These are phyloP conservation scores for Penicillium robsamsonii DNA, from an alignment of 495 filamentous ascomycete species.

Conservation along the genomic window DNA sequence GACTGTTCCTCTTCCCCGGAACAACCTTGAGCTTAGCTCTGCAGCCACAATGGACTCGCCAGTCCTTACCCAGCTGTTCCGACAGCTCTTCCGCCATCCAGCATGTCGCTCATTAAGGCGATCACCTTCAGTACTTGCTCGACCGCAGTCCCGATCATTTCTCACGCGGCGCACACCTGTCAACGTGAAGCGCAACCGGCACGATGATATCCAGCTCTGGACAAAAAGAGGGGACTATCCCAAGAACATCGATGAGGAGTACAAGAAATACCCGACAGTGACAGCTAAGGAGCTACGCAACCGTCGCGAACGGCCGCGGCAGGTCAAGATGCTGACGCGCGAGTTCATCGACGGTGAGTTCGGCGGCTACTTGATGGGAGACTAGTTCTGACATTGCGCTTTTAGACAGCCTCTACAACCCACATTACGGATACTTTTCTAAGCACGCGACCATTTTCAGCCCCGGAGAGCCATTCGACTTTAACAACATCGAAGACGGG, in stretches of 20 bases:
- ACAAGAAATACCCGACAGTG: slow-evolving; percentile 73
- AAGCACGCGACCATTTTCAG: slow-evolving; percentile 97
- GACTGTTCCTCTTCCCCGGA: slow-evolving; percentile 8
- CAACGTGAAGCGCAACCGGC: slow-evolving; percentile 33
- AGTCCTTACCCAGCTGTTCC: slow-evolving; percentile 72
- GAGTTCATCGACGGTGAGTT: slow-evolving; percentile 93
- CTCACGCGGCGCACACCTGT: slow-evolving; percentile 34
- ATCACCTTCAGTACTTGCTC: slow-evolving; percentile 27
- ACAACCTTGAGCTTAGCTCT: slow-evolving; percentile 8
- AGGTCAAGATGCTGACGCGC: slow-evolving; percentile 93
- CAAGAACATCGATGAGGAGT: slow-evolving; percentile 75
- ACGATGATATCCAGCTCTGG: slow-evolving; percentile 56
- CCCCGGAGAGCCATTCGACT: slow-evolving; percentile 89
- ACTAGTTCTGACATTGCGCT: slow-evolving; percentile 9
- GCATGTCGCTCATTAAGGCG: slow-evolving; percentile 58
- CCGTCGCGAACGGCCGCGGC: slow-evolving; percentile 70
- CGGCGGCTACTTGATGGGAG: not conserved
- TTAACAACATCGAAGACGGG: slow-evolving; percentile 76
- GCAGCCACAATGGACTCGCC: slow-evolving; percentile 73
- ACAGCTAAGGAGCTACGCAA: slow-evolving; percentile 73
- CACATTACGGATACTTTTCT: slow-evolving; percentile 95
- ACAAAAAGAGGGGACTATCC: slow-evolving; percentile 75
- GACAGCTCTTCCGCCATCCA: slow-evolving; percentile 72
- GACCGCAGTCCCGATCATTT: slow-evolving; percentile 43
- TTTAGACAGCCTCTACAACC: slow-evolving; percentile 93